phyloP scores from a whole-genome alignment of 108 stramenopile genomes.

The Conticribra guillardii region DNA sequence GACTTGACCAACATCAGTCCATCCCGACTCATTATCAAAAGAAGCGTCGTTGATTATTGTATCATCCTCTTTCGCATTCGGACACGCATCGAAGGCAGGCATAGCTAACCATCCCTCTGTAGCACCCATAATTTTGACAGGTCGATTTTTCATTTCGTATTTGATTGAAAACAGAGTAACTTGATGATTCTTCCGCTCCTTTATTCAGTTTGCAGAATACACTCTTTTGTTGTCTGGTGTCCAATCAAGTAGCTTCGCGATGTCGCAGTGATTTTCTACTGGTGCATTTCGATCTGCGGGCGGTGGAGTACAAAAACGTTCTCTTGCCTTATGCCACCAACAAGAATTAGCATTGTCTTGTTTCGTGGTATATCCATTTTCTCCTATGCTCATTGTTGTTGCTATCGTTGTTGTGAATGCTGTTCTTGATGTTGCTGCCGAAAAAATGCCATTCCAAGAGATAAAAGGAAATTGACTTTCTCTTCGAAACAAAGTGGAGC shows the following conservation, averaged over 20 bases:
- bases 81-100: conserved; percentile 42
- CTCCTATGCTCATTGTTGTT: too few relatives aligned
- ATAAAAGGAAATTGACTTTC: conserved; percentile 62
- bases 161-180: conserved; percentile 55
- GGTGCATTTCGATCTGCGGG: conserved; percentile 26
- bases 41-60: not conserved
- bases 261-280: conserved; percentile 20
- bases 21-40: not conserved
- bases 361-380: too few relatives aligned
- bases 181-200: conserved; percentile 15
- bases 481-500: conserved; percentile 65
- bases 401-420: not conserved
- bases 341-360: too few relatives aligned
- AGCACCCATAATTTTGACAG: conserved; percentile 71
- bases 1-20: conserved; percentile 19
- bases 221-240: conserved; percentile 2
- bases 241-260: conserved; percentile 21
- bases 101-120: conserved; percentile 70
- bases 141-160: conserved; percentile 69
- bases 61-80: not conserved
- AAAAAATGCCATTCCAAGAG: conserved; percentile 8
- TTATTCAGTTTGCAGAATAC: not conserved
- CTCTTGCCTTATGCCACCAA: conserved; percentile 53
- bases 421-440: not conserved
- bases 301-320: conserved; percentile 16